Evolutionary conservation across 1,139 yeast genomes (phyloP), one percentile per base, ranked within the genome.

Genomic region (Diutina mesorugosa): DNA sequence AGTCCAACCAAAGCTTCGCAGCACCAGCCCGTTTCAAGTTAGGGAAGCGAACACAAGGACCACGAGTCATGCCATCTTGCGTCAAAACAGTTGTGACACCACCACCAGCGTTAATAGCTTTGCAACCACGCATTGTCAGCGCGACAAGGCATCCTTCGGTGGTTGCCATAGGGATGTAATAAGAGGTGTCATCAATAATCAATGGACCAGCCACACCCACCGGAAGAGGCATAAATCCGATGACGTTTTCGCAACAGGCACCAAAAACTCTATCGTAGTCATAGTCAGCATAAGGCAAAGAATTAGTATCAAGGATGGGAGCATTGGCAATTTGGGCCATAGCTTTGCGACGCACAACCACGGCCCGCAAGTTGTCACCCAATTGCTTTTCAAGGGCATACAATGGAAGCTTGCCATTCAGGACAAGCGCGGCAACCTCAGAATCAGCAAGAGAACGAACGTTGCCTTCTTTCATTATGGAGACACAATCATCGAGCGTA

Each of bases 91-190:
- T 90, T 57, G 82, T 77, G 45, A 88, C 95, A 69, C 99, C 99
- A 57, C 98, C 98, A 59, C 99, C 99, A 12, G 95, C 85, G 69
- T 93, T 95, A 64, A 93, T 88, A 29, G 99, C 99, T 70, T 93
- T 93, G 76, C 99, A 93, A 63, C 99, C 99, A 72, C 99, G 87
- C 96, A 90, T 91, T 14, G 99, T 87, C 16, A 98, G 90, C 1
- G 99, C 99, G 61, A 93, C 97, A 59, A 93, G 79, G 74, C 98
- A 93, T 57, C 99, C 99, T 75, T 93, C 99, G 55, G 99, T 93
- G 35, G 99, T 93, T 46, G 99, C 99, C 96, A 93, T 90, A 55
- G 99, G 99, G 63, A 93, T 84, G 70, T 89, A 96, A 68, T 80
- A 87, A 55, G 95, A 83, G 63, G 80, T 83, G 54, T 90, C 93